Base-by-base conservation (phyloP, 805 yeast species). In the Phaffomyces antillensis region DNA sequence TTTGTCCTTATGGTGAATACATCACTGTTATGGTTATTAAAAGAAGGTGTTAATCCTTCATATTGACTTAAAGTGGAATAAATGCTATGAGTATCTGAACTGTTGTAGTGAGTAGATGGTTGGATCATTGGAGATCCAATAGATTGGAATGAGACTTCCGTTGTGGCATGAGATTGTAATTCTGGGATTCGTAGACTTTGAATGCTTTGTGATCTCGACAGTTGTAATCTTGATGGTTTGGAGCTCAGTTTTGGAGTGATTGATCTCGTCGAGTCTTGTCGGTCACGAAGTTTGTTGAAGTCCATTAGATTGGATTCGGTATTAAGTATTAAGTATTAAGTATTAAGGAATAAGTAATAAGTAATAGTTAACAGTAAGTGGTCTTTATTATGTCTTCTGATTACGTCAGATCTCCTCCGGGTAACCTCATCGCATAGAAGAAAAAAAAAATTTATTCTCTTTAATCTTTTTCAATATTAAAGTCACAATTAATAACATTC, bases 141-240 rank as follows among this genome's bases (percentile, higher is more conserved):
- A n/a, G 45, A 52, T 15, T 52, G 51, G 10, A 49, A 42, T 2
- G 65, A 59, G 4, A 64, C 50, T 24, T 60, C 67, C 1, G 68
- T 66, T 0, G 70, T 65, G 3, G 67, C 57, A 31, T 54, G 63
- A 18, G 64, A 59, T 38, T 56, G 60, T 12, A 59, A 28, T 12
- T 51, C 56, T 5, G 58, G 47, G 10, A 58, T 37, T 32, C 47
- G 48, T 18, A 51, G 35, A 16, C 39, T 42, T 20, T 46, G 49
- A n/a, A 43, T 44, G 40, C 46, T 44, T 23, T 44, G 49, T 18
- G 41, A 36, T 12, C 55, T 41, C 12, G 54, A 50, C 5, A 52
- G 45, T 31, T 53, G 54, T 35, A 58, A 48, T 10, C 56, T 23
- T 2, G 61, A 56, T 6, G 53, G 59, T 38, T 43, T 50, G 42